A percentile compares a stretch with the other conserved stretches of the same genome.
Conservation (phyloP, 768 basidiomycete genomes). For the Mrakia hoshinonis region DNA sequence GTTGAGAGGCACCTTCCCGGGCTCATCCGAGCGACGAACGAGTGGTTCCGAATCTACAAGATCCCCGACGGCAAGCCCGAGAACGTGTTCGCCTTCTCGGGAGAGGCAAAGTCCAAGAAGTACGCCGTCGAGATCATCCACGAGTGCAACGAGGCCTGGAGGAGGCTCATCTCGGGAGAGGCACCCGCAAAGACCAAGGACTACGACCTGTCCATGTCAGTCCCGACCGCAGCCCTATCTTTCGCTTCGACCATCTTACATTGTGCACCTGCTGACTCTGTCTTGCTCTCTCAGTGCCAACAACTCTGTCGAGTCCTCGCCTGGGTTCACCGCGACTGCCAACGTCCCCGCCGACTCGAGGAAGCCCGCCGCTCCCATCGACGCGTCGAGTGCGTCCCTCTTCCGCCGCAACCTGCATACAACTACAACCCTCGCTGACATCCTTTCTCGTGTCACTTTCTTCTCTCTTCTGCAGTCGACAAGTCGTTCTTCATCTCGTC, state of each 20-base stretch:
- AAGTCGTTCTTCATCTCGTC: constrained; percentile 30
- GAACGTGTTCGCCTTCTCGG: constrained; percentile 98
- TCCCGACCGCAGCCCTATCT: constrained; percentile 28
- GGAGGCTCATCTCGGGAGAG: constrained; percentile 77
- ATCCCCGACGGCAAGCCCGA: constrained; percentile 45
- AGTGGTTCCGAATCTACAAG: constrained; percentile 75
- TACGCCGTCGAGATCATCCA: constrained; percentile 98
- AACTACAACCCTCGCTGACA: neutral
- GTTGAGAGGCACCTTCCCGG: constrained; percentile 97
- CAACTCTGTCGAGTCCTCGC: constrained; percentile 64
- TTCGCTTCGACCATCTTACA: neutral
- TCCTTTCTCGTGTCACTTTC: neutral
- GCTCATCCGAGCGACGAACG: constrained; percentile 86
- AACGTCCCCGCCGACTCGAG: constrained; percentile 67
- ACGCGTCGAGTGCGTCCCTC: constrained; percentile 62
- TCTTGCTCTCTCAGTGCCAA: constrained; percentile 57
- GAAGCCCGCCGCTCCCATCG: constrained; percentile 77
- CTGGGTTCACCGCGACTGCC: constrained; percentile 58
- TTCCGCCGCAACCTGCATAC: too few species aligned
- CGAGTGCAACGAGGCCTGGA: constrained; percentile 98
- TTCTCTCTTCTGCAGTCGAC: constrained; percentile 4
- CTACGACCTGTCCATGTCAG: constrained; percentile 80
- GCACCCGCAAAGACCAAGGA: constrained; percentile 57
- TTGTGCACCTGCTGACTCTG: neutral
- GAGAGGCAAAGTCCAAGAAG: constrained; percentile 99